Percentiles rank a stretch among this genome's conserved stretches.
These are phyloP conservation scores for Magnolia officinalis DNA, from an alignment of 164 flowering plant genomes.

Conservation along the genomic window DNA sequence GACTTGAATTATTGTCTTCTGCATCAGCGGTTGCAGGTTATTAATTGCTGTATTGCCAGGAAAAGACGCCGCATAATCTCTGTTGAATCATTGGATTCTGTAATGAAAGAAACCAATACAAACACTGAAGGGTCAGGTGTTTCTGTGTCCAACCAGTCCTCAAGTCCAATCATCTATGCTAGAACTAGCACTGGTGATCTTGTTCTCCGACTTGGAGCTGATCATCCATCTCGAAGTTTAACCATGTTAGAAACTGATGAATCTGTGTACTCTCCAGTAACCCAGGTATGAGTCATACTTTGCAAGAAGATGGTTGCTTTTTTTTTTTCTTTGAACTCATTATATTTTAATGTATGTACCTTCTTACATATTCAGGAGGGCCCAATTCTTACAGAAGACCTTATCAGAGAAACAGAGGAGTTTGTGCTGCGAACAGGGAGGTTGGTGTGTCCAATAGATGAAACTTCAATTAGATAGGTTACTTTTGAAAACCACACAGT, in stretches of 20 bases:
- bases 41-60: conserved; percentile 88
- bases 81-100: conserved; percentile 58
- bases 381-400: conserved; percentile 90
- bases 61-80: conserved; percentile 63
- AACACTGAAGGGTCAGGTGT: conserved; percentile 29
- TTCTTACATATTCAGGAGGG: conserved; percentile 57
- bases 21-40: conserved; percentile 86
- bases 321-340: neutral
- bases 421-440: conserved; percentile 95
- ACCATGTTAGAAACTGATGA: conserved; percentile 92
- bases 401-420: conserved; percentile 91
- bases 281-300: conserved; percentile 61
- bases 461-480: conserved; percentile 2
- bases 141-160: conserved; percentile 23
- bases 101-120: conserved; percentile 37
- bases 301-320: neutral
- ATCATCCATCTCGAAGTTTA: conserved; percentile 45
- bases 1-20: conserved; percentile 79
- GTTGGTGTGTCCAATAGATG: conserved; percentile 39
- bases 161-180: conserved; percentile 48
- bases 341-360: conserved; percentile 1
- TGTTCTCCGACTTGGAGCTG: conserved; percentile 77
- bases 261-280: conserved; percentile 70
- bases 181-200: conserved; percentile 60
- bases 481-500: neutral